Base-by-base conservation (phyloP, 2,329 filamentous ascomycete genomes). In the Orbilia quercus region DNA sequence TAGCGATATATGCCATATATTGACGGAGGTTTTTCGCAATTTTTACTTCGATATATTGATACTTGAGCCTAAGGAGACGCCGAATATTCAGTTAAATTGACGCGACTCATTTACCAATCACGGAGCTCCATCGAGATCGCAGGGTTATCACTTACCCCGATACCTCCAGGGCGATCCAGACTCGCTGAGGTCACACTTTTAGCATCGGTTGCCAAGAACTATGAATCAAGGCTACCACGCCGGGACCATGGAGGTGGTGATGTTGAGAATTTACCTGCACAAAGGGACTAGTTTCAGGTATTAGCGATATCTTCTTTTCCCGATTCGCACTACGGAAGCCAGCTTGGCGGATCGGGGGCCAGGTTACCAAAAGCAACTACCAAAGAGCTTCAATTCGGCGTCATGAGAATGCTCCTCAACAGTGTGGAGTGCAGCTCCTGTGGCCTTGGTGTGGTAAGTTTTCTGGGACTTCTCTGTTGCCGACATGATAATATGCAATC, bases 141-240 rank as follows among this genome's bases (percentile, higher is more conserved):
- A 42, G 6, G 9, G 31, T 9, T n/a, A 60, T 14, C 44, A 55
- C 57, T 84, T 16, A 87, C 85, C 79, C 95, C 95, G 77, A 63
- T 47, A 88, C 84, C 80, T 96, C 91, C 36, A 96, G 84, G 0
- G 91, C 90, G 75, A 96, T 95, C 92, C 92, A 96, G 23, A 95
- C 90, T 16, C 91, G 87, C 79, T 96, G 23, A 22, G 47, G 14
- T 40, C 36, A 54, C 18, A 14, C 28, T 23, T 31, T 70, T 53
- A 67, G 57, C 23, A 54, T 57, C 50, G 54, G 47, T 22, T 54
- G 62, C 54, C 48, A 62, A 12, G 64, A 69, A 53, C 54, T 45
- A 12, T 40, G 36, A 63, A n/a, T n/a, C n/a, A n/a, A 55, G 55
- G 62, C 55, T 40, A 20, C 42, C 25, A 62, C 58, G 53, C 45